A percentile compares a stretch with the other conserved stretches of the same genome.
These are phyloP conservation scores for Diaporthe eres DNA, from an alignment of 2,329 filamentous ascomycete genomes.

Conservation along the genomic window DNA sequence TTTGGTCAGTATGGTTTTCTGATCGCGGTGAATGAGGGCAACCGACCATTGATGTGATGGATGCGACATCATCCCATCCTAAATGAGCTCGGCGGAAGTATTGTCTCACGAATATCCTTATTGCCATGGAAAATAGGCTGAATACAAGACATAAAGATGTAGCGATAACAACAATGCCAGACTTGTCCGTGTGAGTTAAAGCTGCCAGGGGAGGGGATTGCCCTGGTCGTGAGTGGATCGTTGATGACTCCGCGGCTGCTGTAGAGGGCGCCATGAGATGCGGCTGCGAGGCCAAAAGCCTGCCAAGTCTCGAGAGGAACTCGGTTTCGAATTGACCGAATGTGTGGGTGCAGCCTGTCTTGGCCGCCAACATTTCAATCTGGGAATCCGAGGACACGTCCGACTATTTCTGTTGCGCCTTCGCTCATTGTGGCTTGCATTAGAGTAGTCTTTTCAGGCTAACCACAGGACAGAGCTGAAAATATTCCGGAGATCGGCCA, in stretches of 20 bases:
- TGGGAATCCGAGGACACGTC: not conserved
- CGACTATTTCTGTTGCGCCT: constrained; percentile 20
- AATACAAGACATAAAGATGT: constrained; percentile 55
- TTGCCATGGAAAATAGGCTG: constrained; percentile 54
- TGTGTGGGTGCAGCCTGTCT: not conserved
- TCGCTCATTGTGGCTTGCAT: not conserved
- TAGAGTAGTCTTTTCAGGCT: not conserved
- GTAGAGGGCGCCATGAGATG: constrained; percentile 39
- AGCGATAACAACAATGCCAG: constrained; percentile 56
- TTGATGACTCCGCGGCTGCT: constrained; percentile 1
- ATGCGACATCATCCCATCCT: constrained; percentile 53
- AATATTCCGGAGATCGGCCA: not conserved
- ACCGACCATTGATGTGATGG: constrained; percentile 48
- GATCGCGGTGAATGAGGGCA: not conserved
- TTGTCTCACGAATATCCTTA: constrained; percentile 56
- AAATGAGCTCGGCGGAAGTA: constrained; percentile 48
- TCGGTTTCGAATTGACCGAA: not conserved
- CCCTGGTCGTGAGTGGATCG: constrained; percentile 3
- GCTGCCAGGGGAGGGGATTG: constrained; percentile 52
- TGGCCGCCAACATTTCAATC: not conserved
- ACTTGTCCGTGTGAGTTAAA: constrained; percentile 55
- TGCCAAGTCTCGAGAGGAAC: not conserved
- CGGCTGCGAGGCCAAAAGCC: not conserved
- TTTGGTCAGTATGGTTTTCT: not conserved
- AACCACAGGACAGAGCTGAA: not conserved